Evolutionary conservation across 1,139 yeast species (phyloP).

Genomic region (Hanseniaspora uvarum): DNA sequence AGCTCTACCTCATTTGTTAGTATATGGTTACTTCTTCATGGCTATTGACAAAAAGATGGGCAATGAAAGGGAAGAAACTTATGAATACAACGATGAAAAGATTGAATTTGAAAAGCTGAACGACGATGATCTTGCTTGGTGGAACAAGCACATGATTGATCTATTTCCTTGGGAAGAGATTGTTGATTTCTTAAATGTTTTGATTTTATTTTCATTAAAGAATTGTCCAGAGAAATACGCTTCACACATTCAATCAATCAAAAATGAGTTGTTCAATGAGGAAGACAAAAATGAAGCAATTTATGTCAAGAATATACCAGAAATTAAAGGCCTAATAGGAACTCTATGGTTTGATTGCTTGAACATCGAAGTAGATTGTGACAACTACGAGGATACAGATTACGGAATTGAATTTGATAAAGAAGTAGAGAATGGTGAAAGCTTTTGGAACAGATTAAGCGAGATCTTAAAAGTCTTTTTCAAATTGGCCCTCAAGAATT

Average conservation of each 20-base stretch:
- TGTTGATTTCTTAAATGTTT: constrained; percentile 50
- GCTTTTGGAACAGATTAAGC: constrained; percentile 30
- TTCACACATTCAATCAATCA: neutral
- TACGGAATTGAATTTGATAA: constrained; percentile 47
- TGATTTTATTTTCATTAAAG: constrained; percentile 22
- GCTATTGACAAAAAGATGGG: constrained; percentile 46
- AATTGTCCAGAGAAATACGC: constrained; percentile 17
- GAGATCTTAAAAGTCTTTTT: constrained; percentile 27
- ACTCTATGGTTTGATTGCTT: constrained; percentile 60
- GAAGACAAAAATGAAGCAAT: constrained; percentile 28
- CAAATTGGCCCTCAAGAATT: constrained; percentile 25
- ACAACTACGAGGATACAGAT: constrained; percentile 44
- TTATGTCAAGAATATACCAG: constrained; percentile 50
- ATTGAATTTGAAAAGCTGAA: neutral
- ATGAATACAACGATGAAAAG: neutral
- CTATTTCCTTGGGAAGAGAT: constrained; percentile 61
- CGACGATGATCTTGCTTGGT: constrained; percentile 30
- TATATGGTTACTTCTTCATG: constrained; percentile 60
- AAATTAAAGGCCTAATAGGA: constrained; percentile 81
- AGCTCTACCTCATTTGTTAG: constrained; percentile 57
- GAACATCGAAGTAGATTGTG: constrained; percentile 42
- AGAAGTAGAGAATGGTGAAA: constrained; percentile 32
- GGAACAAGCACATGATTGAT: constrained; percentile 42
- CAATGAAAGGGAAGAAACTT: neutral
- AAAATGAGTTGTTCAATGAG: constrained; percentile 25